Base-by-base conservation (phyloP, 352 stramenopile genomes). In the Phytophthora colocasiae region DNA sequence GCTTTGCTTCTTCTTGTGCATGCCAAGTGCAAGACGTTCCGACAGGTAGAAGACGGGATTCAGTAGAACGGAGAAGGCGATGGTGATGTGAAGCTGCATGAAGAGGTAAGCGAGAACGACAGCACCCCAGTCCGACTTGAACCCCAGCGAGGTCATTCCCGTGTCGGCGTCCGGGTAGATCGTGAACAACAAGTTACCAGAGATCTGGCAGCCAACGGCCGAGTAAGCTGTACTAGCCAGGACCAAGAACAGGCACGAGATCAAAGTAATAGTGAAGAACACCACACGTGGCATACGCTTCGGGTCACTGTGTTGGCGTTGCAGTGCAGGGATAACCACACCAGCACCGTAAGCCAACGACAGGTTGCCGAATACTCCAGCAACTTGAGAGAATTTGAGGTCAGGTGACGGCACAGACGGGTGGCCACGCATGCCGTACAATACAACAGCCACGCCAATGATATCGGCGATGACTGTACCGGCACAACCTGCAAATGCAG, bases 111-210 rank as follows among this genome's bases (percentile, higher is more conserved):
- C 75, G 10, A 83, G 49, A 3, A 78, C 68, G 12, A 78, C 72
- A 3, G 45, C 58, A 17, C 78, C 78, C 52, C 69, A 66, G 58
- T 73, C 48, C 12, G 69, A 64, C 15, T 63, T 46, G 48, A 88
- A 88, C 8, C 76, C 79, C 5, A 84, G 61, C 24, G 50, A 54
- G 5, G 69, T 76, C 29, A 81, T 58, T 2, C 47, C 62, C 12
- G 45, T 73, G 11, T 48, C 48, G 15, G 52, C 39, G 39, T 77
- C 61, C 6, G 71, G 69, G 63, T 75, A 83, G 58, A 89, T 86
- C 11, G 76, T 76, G 62, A 88, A 91, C 31, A 89, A 65, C 65
- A 91, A 53, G 65, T 90, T 90, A 48, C 79, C 73, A 0, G 75
- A 73, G 57, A 90, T 88, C 66, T 88, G 81, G 56, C 81, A 88